Percentiles rank a stretch among this genome's conserved stretches.
Conservation (phyloP, 2,329 filamentous ascomycete species). For the Teratosphaeria zuluensis region DNA sequence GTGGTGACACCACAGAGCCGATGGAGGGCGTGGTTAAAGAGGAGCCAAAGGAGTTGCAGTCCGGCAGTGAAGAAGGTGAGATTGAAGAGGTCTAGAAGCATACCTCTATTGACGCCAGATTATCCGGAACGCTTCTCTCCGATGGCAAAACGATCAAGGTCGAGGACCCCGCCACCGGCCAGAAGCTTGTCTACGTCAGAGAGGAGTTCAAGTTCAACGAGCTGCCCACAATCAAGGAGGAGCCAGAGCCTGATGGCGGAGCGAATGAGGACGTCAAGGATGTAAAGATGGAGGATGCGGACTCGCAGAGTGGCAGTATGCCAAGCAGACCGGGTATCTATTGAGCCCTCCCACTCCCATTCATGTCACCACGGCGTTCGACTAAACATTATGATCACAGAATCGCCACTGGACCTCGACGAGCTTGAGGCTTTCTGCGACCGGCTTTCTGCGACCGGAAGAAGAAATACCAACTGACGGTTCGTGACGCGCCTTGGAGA, state of each 20-base stretch:
- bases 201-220: neutral
- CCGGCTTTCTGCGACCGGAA: neutral
- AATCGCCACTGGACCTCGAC: neutral
- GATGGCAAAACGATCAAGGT: neutral
- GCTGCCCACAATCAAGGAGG: neutral
- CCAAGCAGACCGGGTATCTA: neutral
- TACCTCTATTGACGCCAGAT: slow-evolving; percentile 3
- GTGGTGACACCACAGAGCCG: neutral
- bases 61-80: slow-evolving; percentile 93
- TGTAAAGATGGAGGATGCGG: neutral
- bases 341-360: neutral
- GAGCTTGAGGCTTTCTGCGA: neutral
- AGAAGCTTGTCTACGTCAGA: neutral
- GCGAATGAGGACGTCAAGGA: neutral
- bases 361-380: neutral
- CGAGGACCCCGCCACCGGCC: neutral
- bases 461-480: no score
- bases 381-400: neutral
- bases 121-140: neutral
- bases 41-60: slow-evolving; percentile 55
- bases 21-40: slow-evolving; percentile 29
- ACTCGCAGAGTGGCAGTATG: neutral
- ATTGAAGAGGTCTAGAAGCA: slow-evolving; percentile 63
- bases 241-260: neutral
- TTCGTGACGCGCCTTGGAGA: no score